These are phyloP conservation scores for Colletotrichum viniferum DNA, from an alignment of 2,329 filamentous ascomycete species.

Conservation along the genomic window DNA sequence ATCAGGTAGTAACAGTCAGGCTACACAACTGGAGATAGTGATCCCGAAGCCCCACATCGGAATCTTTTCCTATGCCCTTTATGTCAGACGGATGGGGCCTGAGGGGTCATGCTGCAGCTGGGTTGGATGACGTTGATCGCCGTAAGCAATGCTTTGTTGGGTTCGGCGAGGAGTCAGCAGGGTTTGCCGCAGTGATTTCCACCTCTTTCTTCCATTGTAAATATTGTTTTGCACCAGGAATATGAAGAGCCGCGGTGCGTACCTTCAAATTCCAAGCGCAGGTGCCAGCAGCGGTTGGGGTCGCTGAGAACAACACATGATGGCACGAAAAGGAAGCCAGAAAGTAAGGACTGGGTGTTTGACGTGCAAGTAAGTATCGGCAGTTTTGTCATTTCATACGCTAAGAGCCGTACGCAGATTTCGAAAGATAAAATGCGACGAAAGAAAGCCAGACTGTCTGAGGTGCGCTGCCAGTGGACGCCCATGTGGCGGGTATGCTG, in stretches of 20 bases:
- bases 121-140: background rate
- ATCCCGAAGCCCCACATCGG: background rate
- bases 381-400: background rate
- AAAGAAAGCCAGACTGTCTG: slow-evolving; percentile 55
- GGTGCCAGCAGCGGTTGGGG: fast-evolving
- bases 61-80: fast-evolving
- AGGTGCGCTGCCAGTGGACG: slow-evolving; percentile 60
- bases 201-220: background rate
- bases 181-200: background rate
- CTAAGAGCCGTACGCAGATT: slow-evolving; percentile 38
- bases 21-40: background rate
- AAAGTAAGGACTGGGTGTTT: slow-evolving; percentile 55
- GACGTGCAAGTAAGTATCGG: slow-evolving; percentile 55
- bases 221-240: no score
- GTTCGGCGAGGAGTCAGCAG: background rate
- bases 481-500: slow-evolving; percentile 58
- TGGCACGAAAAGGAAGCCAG: slow-evolving; percentile 41
- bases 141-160: background rate
- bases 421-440: slow-evolving; percentile 62
- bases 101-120: background rate
- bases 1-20: background rate
- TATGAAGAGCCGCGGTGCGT: no score
- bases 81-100: background rate
- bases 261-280: no score
- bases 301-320: background rate